Conservation (phyloP, 1,139 yeast genomes). For the Debaryomyces coudertii region DNA sequence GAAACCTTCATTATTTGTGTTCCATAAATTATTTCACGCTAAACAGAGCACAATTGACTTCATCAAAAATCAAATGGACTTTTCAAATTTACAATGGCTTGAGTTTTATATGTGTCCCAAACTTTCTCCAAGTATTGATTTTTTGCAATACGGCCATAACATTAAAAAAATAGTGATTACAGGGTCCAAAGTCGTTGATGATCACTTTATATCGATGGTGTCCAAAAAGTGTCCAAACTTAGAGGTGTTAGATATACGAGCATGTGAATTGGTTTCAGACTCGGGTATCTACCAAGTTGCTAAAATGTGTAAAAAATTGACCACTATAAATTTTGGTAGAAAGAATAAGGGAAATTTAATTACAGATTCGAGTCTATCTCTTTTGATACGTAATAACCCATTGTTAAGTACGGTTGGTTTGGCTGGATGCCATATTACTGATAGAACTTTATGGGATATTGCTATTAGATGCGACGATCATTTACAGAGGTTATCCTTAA, state of each 20-base stretch:
- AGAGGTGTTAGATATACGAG: constrained; percentile 73
- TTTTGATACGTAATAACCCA: constrained; percentile 57
- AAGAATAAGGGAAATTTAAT: constrained; percentile 68
- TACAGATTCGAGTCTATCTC: constrained; percentile 69
- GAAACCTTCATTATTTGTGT: constrained; percentile 37
- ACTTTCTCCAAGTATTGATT: constrained; percentile 56
- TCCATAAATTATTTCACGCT: constrained; percentile 40
- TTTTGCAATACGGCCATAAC: constrained; percentile 39
- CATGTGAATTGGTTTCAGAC: constrained; percentile 81
- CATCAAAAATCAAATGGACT: constrained; percentile 33
- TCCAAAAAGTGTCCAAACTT: constrained; percentile 62
- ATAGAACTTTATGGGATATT: constrained; percentile 78
- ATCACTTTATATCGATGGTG: constrained; percentile 55
- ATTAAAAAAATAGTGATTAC: constrained; percentile 69
- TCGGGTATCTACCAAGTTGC: constrained; percentile 71
- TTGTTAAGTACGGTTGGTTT: constrained; percentile 73
- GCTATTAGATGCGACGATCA: constrained; percentile 59
- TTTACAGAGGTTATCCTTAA: constrained; percentile 72
- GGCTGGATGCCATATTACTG: constrained; percentile 85
- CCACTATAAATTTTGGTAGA: constrained; percentile 75
- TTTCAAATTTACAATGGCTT: constrained; percentile 60
- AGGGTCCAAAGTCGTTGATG: constrained; percentile 70
- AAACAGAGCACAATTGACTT: constrained; percentile 32
- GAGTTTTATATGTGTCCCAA: constrained; percentile 86
- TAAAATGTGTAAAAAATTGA: constrained; percentile 56